Evolutionary conservation across 2,329 filamentous ascomycete species (phyloP), one percentile per base, ranked within the genome.

Genomic region (Neophaeococcomyces aloes): DNA sequence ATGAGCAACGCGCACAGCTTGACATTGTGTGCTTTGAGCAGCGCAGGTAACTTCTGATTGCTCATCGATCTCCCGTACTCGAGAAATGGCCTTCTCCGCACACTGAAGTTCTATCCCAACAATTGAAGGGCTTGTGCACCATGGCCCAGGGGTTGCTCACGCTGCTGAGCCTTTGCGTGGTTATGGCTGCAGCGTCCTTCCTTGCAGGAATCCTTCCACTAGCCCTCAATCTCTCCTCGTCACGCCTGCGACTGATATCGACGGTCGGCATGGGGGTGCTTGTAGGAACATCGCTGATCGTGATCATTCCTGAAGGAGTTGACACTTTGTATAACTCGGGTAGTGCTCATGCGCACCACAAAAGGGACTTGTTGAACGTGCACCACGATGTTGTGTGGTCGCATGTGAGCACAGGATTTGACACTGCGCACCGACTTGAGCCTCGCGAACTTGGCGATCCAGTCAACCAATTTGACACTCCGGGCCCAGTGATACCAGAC

Each of bases 241-340:
- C 86, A 33, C 86, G 94, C 63, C 70, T 96, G 45, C 82, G 89
- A 59, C 70, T 94, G 38, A 84, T 96, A 60, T 93, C 89, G 17
- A 88, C 87, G 45, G 77, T 96, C 60, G 91, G 91, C 42, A 86
- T 94, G 63, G 91, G 91, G 34, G 83, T 98, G 40, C 71, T 98
- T 7, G 88, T 98, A 13, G 91, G 91, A 29, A 96, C 91, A 21
- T 89, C 89, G 1, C 74, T 98, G 52, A 89, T 96, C 52, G 87
- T 98, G 25, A 96, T 98, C 59, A 94, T 98, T 57, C 91, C 91
- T 1, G 91, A 98, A 64, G 91, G 91, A 29, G 81, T 96, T 47
- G 88, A 95, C 60, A 89, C 91, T 2, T 74, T 95, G 45, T 86
- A 91, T 54, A 79, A 67, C 53, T 71, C 76, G 29, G 64, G 57